Percentiles rank a stretch among this genome's conserved stretches.
Evolutionary conservation across 2,329 filamentous ascomycete genomes (phyloP).

Genomic region (Rugonectria rugulosa): DNA sequence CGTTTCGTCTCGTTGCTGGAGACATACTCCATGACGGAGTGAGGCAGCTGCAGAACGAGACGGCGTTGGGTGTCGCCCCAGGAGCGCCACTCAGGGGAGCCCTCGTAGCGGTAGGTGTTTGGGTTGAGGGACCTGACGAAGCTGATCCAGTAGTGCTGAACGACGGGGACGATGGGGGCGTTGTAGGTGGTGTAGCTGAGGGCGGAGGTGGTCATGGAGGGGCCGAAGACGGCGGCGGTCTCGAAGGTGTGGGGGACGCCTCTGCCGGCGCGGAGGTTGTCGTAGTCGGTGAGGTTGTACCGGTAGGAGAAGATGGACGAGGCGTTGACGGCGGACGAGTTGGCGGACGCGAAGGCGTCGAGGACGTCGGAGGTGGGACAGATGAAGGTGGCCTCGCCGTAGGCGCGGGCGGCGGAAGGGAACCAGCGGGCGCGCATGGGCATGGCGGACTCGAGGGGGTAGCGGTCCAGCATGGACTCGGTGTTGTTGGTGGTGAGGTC

Average conservation of each 20-base stretch:
- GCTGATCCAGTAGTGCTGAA: constrained; percentile 59
- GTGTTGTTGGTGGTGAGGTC: constrained; percentile 47
- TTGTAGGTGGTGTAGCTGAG: constrained; percentile 55
- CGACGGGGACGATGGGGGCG: constrained; percentile 51
- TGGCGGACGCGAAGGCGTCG: constrained; percentile 38
- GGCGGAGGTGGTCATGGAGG: constrained; percentile 39
- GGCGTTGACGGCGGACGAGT: constrained; percentile 21
- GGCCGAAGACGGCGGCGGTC: constrained; percentile 57
- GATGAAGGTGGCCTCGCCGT: constrained; percentile 55
- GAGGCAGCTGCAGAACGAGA: constrained; percentile 49
- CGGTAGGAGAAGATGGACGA: constrained; percentile 54
- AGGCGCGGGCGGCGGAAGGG: constrained; percentile 50
- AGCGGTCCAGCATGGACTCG: constrained; percentile 46
- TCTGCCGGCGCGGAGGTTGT: constrained; percentile 46
- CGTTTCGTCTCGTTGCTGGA: constrained; percentile 43
- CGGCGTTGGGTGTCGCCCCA: constrained; percentile 47
- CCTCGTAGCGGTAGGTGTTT: constrained; percentile 44
- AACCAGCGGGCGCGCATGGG: constrained; percentile 54
- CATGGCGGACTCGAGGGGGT: constrained; percentile 46
- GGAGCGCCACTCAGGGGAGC: constrained; percentile 50
- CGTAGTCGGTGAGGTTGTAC: constrained; percentile 55
- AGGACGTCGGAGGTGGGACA: constrained; percentile 53
- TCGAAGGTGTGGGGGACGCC: constrained; percentile 60
- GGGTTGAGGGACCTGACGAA: constrained; percentile 57
- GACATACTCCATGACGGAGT: constrained; percentile 50